These are phyloP conservation scores for Haematococcus lacustris DNA, from an alignment of 139 green algal species.

Conservation along the genomic window DNA sequence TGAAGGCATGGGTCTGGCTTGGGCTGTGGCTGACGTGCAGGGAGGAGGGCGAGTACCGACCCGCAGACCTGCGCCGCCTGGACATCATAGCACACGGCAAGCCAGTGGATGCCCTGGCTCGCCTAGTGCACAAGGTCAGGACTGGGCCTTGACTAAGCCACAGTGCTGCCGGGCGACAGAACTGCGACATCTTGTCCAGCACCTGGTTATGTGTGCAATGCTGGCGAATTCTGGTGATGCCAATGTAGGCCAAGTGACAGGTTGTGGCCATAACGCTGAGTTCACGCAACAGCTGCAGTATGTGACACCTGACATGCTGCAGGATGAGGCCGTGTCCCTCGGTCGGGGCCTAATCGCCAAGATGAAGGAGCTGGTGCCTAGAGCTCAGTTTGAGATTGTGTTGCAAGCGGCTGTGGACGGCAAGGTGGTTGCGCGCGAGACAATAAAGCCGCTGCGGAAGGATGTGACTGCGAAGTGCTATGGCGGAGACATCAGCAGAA, in stretches of 20 bases:
- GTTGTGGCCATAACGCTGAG: too few species aligned
- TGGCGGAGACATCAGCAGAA: constrained; percentile 69
- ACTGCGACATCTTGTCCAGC: too few species aligned
- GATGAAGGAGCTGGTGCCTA: constrained; percentile 57
- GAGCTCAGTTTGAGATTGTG: constrained; percentile 75
- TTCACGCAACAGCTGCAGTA: too few species aligned
- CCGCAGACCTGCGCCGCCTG: constrained; percentile 74
- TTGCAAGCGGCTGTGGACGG: constrained; percentile 56
- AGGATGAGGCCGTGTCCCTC: constrained; percentile 23
- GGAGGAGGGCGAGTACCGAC: constrained; percentile 69
- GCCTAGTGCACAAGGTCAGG: constrained; percentile 48
- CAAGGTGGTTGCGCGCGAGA: constrained; percentile 70
- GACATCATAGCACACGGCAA: constrained; percentile 84
- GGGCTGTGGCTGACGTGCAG: background rate
- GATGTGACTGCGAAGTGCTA: constrained; percentile 61
- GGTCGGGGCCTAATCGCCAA: constrained; percentile 54
- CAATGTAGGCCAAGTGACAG: too few species aligned
- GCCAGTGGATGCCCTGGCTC: constrained; percentile 74
- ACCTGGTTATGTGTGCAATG: too few species aligned
- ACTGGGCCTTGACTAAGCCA: too few species aligned
- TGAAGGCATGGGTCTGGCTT: too few species aligned
- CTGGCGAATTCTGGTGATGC: too few species aligned
- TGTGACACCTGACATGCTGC: too few species aligned
- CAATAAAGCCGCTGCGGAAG: constrained; percentile 66
- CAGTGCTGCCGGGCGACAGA: too few species aligned